Evolutionary conservation across 148 eudicot species (phyloP).

Genomic region (Beta vulgaris): DNA sequence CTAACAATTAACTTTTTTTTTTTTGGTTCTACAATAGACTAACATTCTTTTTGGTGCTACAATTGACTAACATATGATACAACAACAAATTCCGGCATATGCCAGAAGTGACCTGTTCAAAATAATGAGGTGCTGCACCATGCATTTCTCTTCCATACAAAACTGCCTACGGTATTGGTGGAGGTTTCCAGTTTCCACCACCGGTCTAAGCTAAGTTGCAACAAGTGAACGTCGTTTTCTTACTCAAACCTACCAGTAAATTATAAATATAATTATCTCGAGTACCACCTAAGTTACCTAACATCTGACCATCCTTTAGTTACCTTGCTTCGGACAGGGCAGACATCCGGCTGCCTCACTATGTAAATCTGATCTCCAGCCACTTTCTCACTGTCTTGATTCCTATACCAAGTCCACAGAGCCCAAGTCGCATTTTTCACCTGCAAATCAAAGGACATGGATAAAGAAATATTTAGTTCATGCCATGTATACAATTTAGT

Average conservation of each 20-base stretch:
- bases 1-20: no score
- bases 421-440: slow-evolving; percentile 90
- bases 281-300: background rate
- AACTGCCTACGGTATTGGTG: background rate
- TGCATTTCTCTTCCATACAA: background rate
- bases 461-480: background rate
- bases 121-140: background rate
- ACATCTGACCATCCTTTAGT: slow-evolving; percentile 20
- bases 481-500: background rate
- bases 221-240: background rate
- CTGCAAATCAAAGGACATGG: slow-evolving; percentile 33
- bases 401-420: slow-evolving; percentile 92
- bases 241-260: background rate
- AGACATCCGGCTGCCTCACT: slow-evolving; percentile 78
- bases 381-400: slow-evolving; percentile 64
- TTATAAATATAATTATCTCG: background rate
- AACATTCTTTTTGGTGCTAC: no score
- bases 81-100: slow-evolving; percentile 9
- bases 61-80: slow-evolving; percentile 5
- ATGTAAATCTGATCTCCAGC: slow-evolving; percentile 87
- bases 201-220: background rate
- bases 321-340: slow-evolving; percentile 32
- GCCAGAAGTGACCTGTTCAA: background rate
- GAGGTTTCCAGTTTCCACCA: background rate
- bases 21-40: no score